Percentiles rank a stretch among this genome's conserved stretches.
Conservation (phyloP, 2,329 filamentous ascomycete genomes). For the Pseudocercospora macadamiae region DNA sequence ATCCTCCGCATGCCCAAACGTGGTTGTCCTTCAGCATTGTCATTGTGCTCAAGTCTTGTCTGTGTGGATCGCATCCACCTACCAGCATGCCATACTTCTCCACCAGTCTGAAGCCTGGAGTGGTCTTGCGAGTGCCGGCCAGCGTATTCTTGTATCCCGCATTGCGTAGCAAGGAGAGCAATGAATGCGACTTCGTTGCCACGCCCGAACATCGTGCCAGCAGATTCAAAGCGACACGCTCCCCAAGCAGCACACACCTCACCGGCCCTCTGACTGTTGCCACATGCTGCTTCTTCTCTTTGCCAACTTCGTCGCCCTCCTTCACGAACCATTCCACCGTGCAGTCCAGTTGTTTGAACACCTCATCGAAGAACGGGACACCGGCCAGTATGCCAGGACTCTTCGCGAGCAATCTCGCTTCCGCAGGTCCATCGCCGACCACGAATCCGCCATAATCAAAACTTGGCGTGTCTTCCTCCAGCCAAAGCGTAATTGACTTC, state of each 20-base stretch:
- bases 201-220: constrained; percentile 90
- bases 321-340: constrained; percentile 81
- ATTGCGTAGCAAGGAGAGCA: constrained; percentile 56
- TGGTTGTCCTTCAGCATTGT: constrained; percentile 99
- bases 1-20: constrained; percentile 81
- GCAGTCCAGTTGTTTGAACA: constrained; percentile 88
- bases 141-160: constrained; percentile 79
- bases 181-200: constrained; percentile 63
- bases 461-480: constrained; percentile 92
- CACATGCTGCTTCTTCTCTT: constrained; percentile 62
- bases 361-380: constrained; percentile 91
- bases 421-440: constrained; percentile 68
- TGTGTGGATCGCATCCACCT: constrained; percentile 87
- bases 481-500: constrained; percentile 77
- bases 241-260: constrained; percentile 81
- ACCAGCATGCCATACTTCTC: constrained; percentile 99
- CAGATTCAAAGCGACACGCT: constrained; percentile 89
- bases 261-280: constrained; percentile 87
- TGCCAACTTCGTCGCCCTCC: constrained; percentile 72
- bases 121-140: constrained; percentile 96
- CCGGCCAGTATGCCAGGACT: constrained; percentile 80
- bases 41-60: constrained; percentile 87
- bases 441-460: constrained; percentile 98
- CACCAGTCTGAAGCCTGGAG: constrained; percentile 89
- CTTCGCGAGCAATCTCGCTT: constrained; percentile 60